A percentile compares a stretch with the other conserved stretches of the same genome.
These are phyloP conservation scores for Colletotrichum liaoningense DNA, from an alignment of 2,329 filamentous ascomycete species.

Conservation along the genomic window DNA sequence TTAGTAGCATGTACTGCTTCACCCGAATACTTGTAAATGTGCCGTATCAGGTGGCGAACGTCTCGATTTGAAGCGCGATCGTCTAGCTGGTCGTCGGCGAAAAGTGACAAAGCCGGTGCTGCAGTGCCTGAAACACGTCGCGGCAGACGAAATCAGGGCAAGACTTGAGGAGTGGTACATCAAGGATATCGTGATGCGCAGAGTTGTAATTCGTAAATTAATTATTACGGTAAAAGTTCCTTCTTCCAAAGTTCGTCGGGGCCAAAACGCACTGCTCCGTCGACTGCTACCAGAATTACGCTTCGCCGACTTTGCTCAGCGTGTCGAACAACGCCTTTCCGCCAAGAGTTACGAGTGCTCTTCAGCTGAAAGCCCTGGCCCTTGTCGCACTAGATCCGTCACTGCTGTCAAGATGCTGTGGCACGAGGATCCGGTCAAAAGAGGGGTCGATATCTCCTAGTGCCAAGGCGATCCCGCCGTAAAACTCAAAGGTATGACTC, in stretches of 20 bases:
- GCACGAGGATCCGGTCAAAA: constrained; percentile 8
- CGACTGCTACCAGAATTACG: not conserved
- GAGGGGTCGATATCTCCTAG: not conserved
- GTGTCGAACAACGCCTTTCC: not conserved
- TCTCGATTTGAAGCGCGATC: not conserved
- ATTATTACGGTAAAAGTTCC: not conserved
- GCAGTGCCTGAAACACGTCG: not conserved
- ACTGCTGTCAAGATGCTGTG: constrained; percentile 31
- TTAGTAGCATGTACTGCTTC: not conserved
- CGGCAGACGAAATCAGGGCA: not conserved
- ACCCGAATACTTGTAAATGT: not conserved
- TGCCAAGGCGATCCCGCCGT: not conserved
- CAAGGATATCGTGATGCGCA: not conserved
- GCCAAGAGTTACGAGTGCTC: not conserved
- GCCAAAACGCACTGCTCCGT: not conserved
- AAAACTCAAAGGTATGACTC: not conserved
- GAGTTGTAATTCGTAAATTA: not conserved
- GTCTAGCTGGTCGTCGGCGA: not conserved
- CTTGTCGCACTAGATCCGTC: not conserved
- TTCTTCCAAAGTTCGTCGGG: not conserved
- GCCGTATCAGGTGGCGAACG: too few relatives aligned
- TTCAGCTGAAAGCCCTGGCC: not conserved
- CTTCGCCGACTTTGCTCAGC: not conserved
- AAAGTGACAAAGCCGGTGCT: too few relatives aligned
- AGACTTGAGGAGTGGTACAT: not conserved